phyloP scores from a whole-genome alignment of 768 basidiomycete genomes.

The Tubosaeta sp. region DNA sequence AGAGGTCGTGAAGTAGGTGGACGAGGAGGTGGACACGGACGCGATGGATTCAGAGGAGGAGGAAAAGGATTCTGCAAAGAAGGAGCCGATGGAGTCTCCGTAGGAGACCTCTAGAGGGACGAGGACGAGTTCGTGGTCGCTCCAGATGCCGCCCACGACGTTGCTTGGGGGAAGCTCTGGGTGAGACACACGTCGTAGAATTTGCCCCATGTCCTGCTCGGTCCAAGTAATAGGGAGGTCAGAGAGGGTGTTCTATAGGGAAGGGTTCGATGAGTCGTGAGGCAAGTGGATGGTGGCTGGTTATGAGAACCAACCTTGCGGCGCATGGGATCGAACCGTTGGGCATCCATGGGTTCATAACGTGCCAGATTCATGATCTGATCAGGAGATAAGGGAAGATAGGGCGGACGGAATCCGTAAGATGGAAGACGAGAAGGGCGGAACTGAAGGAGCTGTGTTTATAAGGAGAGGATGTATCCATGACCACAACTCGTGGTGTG shows the following conservation, averaged over 20 bases:
- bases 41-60: constrained; percentile 8
- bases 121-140: constrained; percentile 33
- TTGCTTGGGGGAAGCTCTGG: constrained; percentile 12
- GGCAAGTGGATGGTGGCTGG: constrained; percentile 10
- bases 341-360: constrained; percentile 27
- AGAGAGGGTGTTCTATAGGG: constrained; percentile 17
- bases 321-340: constrained; percentile 32
- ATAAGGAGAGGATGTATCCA: constrained; percentile 21
- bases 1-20: constrained; percentile 20
- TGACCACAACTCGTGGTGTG: constrained; percentile 23
- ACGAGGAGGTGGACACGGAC: constrained; percentile 11
- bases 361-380: constrained; percentile 26
- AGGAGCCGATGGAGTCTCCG: constrained; percentile 17
- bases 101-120: constrained; percentile 25
- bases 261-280: constrained; percentile 18
- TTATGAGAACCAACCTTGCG: constrained; percentile 21
- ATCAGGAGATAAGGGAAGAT: constrained; percentile 28
- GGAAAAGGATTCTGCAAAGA: constrained; percentile 13
- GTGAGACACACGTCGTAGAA: constrained; percentile 21
- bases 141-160: constrained; percentile 30
- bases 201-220: constrained; percentile 26
- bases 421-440: constrained; percentile 28
- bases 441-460: constrained; percentile 24
- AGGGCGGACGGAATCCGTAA: constrained; percentile 18
- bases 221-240: constrained; percentile 8